A percentile compares a stretch with the other conserved stretches of the same genome.
These are phyloP conservation scores for Quercus gilva DNA, from an alignment of 306 rosid genomes.

Conservation along the genomic window DNA sequence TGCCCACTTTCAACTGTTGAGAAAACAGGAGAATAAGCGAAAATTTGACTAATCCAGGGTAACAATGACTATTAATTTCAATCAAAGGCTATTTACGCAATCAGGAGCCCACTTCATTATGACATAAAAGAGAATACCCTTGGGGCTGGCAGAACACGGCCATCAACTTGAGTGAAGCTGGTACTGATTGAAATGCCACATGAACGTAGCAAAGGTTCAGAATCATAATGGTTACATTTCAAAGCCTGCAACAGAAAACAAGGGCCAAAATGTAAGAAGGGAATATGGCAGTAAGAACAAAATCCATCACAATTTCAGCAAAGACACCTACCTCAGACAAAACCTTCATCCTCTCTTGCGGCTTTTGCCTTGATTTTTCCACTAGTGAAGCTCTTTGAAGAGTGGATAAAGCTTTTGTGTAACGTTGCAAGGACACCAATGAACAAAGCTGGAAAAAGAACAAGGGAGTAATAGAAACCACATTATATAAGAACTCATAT, in stretches of 20 bases:
- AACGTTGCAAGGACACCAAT: conserved; percentile 82
- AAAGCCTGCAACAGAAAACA: conserved; percentile 52
- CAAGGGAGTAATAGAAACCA: background rate
- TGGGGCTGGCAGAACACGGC: conserved; percentile 85
- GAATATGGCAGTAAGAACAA: background rate
- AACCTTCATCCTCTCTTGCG: conserved; percentile 76
- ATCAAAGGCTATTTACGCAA: too few species aligned
- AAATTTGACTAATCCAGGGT: background rate
- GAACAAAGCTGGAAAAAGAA: conserved; percentile 54
- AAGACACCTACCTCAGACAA: conserved; percentile 54
- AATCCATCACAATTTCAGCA: background rate
- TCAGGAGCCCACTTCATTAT: background rate
- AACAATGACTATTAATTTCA: background rate
- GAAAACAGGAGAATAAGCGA: background rate
- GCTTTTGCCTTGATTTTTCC: conserved; percentile 94
- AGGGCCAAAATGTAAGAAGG: background rate
- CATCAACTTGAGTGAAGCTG: conserved; percentile 71
- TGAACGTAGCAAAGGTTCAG: conserved; percentile 68
- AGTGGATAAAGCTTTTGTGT: conserved; percentile 76
- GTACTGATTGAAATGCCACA: conserved; percentile 57
- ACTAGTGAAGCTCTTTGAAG: conserved; percentile 81
- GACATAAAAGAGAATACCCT: conserved; percentile 41
- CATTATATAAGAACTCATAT: background rate
- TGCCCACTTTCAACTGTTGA: conserved; percentile 71
- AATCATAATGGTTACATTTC: conserved; percentile 58